Evolutionary conservation across 1,139 yeast genomes (phyloP).

Genomic region (Citeromyces hawaiiensis): DNA sequence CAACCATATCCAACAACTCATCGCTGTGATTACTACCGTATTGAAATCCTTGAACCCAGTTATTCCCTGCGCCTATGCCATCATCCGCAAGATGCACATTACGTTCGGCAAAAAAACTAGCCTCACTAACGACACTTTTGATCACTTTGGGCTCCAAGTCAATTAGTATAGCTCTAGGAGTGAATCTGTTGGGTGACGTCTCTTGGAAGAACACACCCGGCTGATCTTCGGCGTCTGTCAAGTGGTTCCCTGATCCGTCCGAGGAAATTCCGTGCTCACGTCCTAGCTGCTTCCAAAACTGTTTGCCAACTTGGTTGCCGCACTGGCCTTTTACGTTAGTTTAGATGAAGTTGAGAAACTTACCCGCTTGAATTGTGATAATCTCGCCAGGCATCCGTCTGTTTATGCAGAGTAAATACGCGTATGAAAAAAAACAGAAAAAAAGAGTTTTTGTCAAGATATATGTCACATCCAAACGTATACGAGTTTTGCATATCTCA

Average conservation of each 20-base stretch:
- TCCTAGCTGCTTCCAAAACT: constrained; percentile 87
- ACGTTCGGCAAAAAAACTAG: constrained; percentile 73
- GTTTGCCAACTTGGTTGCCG: constrained; percentile 91
- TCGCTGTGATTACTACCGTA: constrained; percentile 64
- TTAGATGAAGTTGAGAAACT: constrained; percentile 6
- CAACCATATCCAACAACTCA: constrained; percentile 67
- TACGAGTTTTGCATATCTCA: too few species aligned
- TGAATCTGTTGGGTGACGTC: constrained; percentile 64
- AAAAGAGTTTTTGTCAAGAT: background rate
- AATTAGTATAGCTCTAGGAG: constrained; percentile 76
- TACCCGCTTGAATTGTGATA: constrained; percentile 49
- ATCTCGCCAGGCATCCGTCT: constrained; percentile 33
- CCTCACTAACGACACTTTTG: constrained; percentile 36
- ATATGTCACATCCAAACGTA: background rate
- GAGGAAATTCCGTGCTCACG: constrained; percentile 72
- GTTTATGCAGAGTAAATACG: background rate
- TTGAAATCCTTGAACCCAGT: constrained; percentile 86
- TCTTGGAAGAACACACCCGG: constrained; percentile 77
- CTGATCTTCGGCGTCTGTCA: constrained; percentile 44
- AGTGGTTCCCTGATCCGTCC: constrained; percentile 44
- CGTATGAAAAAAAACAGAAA: background rate
- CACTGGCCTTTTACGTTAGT: constrained; percentile 65
- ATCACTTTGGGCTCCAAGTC: constrained; percentile 92
- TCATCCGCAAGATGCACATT: constrained; percentile 67
- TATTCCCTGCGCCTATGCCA: constrained; percentile 91